Evolutionary conservation across 1,284 basidiomycete species (phyloP), one percentile per base, ranked within the genome.

Genomic region (Melampsora americana): DNA sequence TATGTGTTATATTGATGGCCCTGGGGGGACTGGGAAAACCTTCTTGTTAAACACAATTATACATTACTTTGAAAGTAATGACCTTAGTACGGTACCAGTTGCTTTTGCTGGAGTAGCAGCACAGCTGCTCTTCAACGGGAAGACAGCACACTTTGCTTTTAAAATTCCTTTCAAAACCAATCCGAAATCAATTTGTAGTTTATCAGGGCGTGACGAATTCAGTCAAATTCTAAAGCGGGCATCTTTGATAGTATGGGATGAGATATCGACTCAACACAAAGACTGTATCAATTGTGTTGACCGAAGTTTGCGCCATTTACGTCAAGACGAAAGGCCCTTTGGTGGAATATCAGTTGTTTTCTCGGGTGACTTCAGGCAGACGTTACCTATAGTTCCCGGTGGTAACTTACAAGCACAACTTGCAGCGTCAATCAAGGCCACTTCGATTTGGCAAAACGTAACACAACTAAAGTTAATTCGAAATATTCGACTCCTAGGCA

Each of bases 1-100:
- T n/a, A 30, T 78, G 0, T 87, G 86, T 79, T 87, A 87, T 74
- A 73, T 88, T 11, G 79, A 86, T 76, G 85, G 86, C 59, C 80
- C 83, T 39, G 86, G 84, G 64, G 86, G 86, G 0, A 84, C 83
- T 77, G 86, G 86, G 1, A 88, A 87, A 77, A 87, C 86, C 0
- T 87, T 83, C 80, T 59, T 87, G 0, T 84, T 84, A 77, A 86
- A 84, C 11, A 83, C 84, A 0, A 77, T 87, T 62, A 83, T 83
- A 75, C 61, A 81, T 69, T 48, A 75, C 5, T 26, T 86, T 2
- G 20, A 64, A 6, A 1, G 1, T 9, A 2, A 7, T 14, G 80
- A 80, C 0, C 26, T 77, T 16, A 83, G 86, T 78, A 82, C 85
- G 0, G 80, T 87, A 0, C 23, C 46, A 30, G 60, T 64, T 3